Evolutionary conservation across 1,284 basidiomycete species (phyloP).

Genomic region (Irpex lacteus): DNA sequence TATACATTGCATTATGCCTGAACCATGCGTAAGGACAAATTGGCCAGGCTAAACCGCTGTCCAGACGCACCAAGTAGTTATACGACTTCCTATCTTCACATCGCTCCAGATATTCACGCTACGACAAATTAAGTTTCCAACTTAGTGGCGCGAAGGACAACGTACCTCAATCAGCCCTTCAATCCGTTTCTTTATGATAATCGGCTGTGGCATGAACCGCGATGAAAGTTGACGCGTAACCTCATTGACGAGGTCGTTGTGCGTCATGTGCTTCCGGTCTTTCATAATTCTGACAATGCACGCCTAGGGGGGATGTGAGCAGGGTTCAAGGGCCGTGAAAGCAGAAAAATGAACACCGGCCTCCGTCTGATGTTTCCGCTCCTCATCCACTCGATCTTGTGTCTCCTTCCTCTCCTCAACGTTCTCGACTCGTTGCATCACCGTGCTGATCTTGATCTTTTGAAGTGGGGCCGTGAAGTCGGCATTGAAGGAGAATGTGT

Average conservation of each 20-base stretch:
- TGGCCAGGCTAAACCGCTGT: neutral
- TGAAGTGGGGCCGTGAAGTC: constrained; percentile 81
- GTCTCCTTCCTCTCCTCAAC: constrained; percentile 91
- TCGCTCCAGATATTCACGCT: constrained; percentile 82
- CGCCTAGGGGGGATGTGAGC: constrained; percentile 52
- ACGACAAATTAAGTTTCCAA: constrained; percentile 4
- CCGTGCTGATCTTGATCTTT: constrained; percentile 92
- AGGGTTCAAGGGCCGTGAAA: neutral
- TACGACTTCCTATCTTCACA: constrained; percentile 81
- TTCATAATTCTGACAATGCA: constrained; percentile 99
- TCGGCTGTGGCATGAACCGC: constrained; percentile 86
- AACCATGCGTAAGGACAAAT: neutral
- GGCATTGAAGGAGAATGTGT: constrained; percentile 89
- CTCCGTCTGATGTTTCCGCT: constrained; percentile 88
- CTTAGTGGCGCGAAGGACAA: constrained; percentile 2
- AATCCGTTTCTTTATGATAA: constrained; percentile 91
- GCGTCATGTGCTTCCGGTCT: constrained; percentile 85
- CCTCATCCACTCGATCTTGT: constrained; percentile 88
- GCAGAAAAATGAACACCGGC: constrained; percentile 40
- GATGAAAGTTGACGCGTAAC: constrained; percentile 82
- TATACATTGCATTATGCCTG: constrained; percentile 11
- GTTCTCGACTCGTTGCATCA: constrained; percentile 85
- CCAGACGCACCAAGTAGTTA: constrained; percentile 61
- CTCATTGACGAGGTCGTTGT: constrained; percentile 90
- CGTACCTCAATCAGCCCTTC: constrained; percentile 91